Conservation (phyloP, 345 rosid genomes). For the Citrus australasica region DNA sequence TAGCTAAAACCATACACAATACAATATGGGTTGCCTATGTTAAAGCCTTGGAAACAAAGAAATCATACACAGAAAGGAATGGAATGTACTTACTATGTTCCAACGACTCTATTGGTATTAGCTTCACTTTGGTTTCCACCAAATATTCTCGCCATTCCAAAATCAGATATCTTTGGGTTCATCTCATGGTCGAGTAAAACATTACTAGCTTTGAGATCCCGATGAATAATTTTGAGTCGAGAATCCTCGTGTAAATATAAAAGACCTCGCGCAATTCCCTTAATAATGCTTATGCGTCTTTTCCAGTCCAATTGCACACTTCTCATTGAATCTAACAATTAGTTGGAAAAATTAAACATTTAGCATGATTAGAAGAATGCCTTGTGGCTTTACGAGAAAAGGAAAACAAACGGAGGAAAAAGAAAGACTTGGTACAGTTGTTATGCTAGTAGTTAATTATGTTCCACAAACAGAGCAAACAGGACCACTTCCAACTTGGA, state of each 20-base stretch:
- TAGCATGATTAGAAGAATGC: too few species aligned
- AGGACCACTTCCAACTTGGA: too few species aligned
- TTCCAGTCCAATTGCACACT: slow-evolving; percentile 13
- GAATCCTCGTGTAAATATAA: slow-evolving; percentile 41
- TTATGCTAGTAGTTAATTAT: too few species aligned
- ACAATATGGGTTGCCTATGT: too few species aligned
- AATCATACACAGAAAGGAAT: neutral
- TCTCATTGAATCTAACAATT: slow-evolving; percentile 1
- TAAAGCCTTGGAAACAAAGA: neutral
- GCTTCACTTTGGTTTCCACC: slow-evolving; percentile 2
- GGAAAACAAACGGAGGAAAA: neutral
- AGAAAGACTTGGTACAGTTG: neutral
- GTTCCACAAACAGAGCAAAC: neutral
- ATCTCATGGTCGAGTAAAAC: slow-evolving; percentile 17
- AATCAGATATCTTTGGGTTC: slow-evolving; percentile 31
- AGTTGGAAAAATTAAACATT: too few species aligned
- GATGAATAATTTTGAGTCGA: slow-evolving; percentile 31
- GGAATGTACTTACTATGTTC: neutral
- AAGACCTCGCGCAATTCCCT: slow-evolving; percentile 36
- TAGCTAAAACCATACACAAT: too few species aligned
- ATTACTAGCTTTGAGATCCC: slow-evolving; percentile 25
- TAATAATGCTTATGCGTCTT: slow-evolving; percentile 27
- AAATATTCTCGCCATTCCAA: slow-evolving; percentile 33
- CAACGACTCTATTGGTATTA: neutral
- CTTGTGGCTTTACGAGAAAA: too few species aligned